A percentile compares a stretch with the other conserved stretches of the same genome.
These are phyloP conservation scores for Phalaenopsis aphrodite DNA, from an alignment of 106 monocot genomes.

Conservation along the genomic window DNA sequence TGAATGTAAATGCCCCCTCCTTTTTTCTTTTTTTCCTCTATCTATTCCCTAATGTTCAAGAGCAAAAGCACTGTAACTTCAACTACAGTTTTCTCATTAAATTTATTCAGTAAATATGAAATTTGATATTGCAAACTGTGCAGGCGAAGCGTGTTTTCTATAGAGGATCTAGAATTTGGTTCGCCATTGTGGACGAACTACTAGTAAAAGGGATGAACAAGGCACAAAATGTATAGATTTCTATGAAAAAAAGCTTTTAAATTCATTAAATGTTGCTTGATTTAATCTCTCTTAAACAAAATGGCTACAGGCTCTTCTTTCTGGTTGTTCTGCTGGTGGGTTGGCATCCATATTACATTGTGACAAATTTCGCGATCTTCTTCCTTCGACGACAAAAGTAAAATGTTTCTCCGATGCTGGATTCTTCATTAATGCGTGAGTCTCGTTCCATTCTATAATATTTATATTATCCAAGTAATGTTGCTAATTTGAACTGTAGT, in stretches of 20 bases:
- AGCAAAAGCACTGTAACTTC: background rate
- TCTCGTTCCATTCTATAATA: background rate
- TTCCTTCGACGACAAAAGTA: constrained; percentile 59
- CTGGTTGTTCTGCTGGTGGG: constrained; percentile 98
- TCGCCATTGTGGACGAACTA: constrained; percentile 19
- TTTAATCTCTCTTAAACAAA: background rate
- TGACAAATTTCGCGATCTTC: constrained; percentile 62
- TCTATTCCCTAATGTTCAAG: background rate
- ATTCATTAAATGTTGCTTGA: background rate
- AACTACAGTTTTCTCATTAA: background rate
- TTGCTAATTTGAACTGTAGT: background rate
- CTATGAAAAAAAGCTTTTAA: background rate
- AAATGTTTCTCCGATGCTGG: constrained; percentile 99
- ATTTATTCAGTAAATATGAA: background rate
- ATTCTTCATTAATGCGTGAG: constrained; percentile 86
- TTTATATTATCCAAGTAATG: background rate
- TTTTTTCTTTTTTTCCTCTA: background rate
- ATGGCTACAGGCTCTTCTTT: constrained; percentile 68
- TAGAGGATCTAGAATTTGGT: constrained; percentile 21
- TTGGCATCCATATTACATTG: constrained; percentile 86
- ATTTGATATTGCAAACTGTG: background rate
- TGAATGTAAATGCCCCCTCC: background rate
- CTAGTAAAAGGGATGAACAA: constrained; percentile 28
- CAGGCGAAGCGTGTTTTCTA: constrained; percentile 15
- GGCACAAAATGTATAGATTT: constrained; percentile 15